These are phyloP conservation scores for Sphenostylis stenocarpa DNA, from an alignment of 306 rosid species.

Conservation along the genomic window DNA sequence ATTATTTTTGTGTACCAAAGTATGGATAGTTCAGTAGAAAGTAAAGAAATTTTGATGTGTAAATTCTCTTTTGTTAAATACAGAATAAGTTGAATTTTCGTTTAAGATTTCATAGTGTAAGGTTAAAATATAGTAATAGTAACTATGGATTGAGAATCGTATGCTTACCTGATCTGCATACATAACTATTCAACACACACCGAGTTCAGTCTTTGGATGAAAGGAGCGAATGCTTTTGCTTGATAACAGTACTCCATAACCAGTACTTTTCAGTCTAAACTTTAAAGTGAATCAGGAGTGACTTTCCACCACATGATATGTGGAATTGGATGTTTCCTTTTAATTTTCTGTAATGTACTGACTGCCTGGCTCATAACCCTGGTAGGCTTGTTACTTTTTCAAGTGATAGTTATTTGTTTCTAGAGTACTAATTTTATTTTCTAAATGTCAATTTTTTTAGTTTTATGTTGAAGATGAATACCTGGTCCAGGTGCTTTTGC, in stretches of 20 bases:
- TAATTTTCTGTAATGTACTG: not conserved
- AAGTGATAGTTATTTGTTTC: too few relatives aligned
- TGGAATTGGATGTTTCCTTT: slow-evolving; percentile 5
- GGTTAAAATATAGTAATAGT: not conserved
- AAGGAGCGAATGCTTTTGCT: not conserved
- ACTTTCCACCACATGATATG: not conserved
- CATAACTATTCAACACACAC: not conserved
- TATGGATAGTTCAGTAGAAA: not conserved
- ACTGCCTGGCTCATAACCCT: not conserved
- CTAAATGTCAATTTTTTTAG: too few relatives aligned
- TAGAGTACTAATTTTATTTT: too few relatives aligned
- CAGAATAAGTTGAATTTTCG: not conserved
- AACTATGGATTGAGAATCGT: not conserved
- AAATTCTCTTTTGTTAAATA: slow-evolving; percentile 14
- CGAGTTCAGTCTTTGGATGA: not conserved
- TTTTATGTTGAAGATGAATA: not conserved
- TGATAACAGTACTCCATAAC: not conserved
- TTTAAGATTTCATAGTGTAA: not conserved
- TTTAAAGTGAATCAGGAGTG: not conserved
- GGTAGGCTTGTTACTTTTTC: not conserved
- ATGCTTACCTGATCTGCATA: not conserved
- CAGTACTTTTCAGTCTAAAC: not conserved
- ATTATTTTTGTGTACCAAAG: not conserved
- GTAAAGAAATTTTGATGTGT: not conserved
- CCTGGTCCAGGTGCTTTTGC: not conserved